Conservation (phyloP, 441 rosid species). For the Arabidopsis hybrid region DNA sequence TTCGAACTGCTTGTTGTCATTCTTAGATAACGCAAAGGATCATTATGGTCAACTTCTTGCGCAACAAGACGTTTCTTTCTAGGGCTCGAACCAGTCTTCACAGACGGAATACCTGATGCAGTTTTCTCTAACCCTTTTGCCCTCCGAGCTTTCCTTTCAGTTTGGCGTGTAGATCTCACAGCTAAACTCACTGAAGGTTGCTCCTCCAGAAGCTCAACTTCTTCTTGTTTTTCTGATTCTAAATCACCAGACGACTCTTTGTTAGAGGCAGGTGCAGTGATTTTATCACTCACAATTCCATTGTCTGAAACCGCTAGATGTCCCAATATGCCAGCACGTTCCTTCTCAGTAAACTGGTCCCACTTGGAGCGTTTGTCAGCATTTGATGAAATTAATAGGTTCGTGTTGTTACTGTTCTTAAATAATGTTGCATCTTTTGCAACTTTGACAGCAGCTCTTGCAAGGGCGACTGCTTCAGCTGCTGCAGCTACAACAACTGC, state of each 20-base stretch:
- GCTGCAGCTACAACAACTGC: slow-evolving; percentile 88
- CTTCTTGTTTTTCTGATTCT: slow-evolving; percentile 64
- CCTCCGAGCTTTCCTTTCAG: slow-evolving; percentile 80
- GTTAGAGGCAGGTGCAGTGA: slow-evolving; percentile 35
- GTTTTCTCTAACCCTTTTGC: slow-evolving; percentile 71
- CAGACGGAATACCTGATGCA: slow-evolving; percentile 57
- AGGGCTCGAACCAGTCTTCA: slow-evolving; percentile 59
- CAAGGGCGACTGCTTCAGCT: slow-evolving; percentile 93
- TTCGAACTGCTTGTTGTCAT: slow-evolving; percentile 65
- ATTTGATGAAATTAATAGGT: slow-evolving; percentile 40
- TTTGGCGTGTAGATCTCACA: slow-evolving; percentile 81
- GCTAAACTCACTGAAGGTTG: slow-evolving; percentile 62
- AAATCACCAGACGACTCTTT: slow-evolving; percentile 53
- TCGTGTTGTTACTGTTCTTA: slow-evolving; percentile 48
- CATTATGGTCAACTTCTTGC: slow-evolving; percentile 70
- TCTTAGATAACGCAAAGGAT: slow-evolving; percentile 83
- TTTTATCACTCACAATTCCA: slow-evolving; percentile 42
- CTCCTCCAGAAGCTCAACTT: slow-evolving; percentile 63
- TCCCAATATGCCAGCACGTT: slow-evolving; percentile 65
- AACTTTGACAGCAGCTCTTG: slow-evolving; percentile 84
- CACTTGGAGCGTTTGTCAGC: slow-evolving; percentile 53
- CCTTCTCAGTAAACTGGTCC: slow-evolving; percentile 62
- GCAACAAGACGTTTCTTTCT: slow-evolving; percentile 66
- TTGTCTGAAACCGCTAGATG: slow-evolving; percentile 52
- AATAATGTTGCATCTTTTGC: slow-evolving; percentile 79